Evolutionary conservation across 2,329 filamentous ascomycete genomes (phyloP).

Genomic region (Phyllachora maydis): DNA sequence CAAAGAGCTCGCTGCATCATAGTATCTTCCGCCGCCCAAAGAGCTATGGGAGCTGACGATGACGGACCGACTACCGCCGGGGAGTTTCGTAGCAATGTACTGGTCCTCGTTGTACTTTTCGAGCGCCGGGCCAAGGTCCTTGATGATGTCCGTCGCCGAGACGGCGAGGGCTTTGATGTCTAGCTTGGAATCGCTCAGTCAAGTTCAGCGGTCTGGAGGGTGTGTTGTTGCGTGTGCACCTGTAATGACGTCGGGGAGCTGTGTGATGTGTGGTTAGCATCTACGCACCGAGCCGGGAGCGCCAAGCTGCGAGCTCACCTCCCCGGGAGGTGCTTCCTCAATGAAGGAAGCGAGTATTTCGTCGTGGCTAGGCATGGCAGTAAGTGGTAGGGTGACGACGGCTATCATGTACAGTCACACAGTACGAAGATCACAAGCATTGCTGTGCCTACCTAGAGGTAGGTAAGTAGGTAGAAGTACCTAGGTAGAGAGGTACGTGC

Average conservation of each 20-base stretch:
- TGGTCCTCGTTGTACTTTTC: slow-evolving; percentile 95
- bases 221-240: slow-evolving; percentile 19
- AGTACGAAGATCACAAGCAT: no score
- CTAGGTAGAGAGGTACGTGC: no score
- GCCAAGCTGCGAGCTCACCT: slow-evolving; percentile 37
- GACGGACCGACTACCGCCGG: slow-evolving; percentile 64
- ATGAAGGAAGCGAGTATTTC: slow-evolving; percentile 66
- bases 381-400: no score
- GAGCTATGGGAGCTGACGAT: slow-evolving; percentile 76
- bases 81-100: slow-evolving; percentile 72
- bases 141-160: slow-evolving; percentile 44
- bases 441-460: no score
- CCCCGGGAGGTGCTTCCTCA: slow-evolving; percentile 83
- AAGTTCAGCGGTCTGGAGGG: slow-evolving; percentile 1
- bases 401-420: no score
- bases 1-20: slow-evolving; percentile 69
- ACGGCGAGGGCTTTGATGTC: slow-evolving; percentile 78
- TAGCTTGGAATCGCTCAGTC: slow-evolving; percentile 15
- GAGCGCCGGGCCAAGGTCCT: slow-evolving; percentile 64
- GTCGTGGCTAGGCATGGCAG: slow-evolving; percentile 11
- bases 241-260: slow-evolving; percentile 78
- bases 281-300: slow-evolving; percentile 1
- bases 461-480: no score
- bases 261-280: slow-evolving; percentile 5
- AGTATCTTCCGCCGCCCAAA: slow-evolving; percentile 66